Percentiles rank a stretch among this genome's conserved stretches.
Conservation (phyloP, 2,329 filamentous ascomycete species). For the Coleophoma crateriformis region DNA sequence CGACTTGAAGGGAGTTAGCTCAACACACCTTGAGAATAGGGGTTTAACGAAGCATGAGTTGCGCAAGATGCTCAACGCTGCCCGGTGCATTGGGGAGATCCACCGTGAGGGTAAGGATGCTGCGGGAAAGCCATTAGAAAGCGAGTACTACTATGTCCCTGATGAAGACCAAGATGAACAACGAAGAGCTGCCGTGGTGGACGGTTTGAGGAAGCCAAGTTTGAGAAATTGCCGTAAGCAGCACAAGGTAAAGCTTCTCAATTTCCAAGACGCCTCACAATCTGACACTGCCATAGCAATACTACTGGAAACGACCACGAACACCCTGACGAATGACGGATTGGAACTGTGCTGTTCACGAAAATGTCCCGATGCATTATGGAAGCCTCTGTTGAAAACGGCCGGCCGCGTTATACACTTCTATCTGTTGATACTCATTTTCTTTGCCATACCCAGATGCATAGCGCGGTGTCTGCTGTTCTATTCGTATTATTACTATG, state of each 20-base stretch:
- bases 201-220: slow-evolving; percentile 82
- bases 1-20: slow-evolving; percentile 42
- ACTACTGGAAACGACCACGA: slow-evolving; percentile 61
- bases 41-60: slow-evolving; percentile 57
- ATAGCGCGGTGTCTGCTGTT: slow-evolving; percentile 20
- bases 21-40: slow-evolving; percentile 28
- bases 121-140: slow-evolving; percentile 87
- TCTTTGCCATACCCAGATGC: slow-evolving; percentile 16
- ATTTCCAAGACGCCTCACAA: background rate
- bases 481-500: slow-evolving; percentile 1
- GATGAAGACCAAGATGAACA: slow-evolving; percentile 78
- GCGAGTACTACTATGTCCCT: slow-evolving; percentile 94
- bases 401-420: slow-evolving; percentile 8
- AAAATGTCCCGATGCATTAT: background rate
- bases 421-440: slow-evolving; percentile 6
- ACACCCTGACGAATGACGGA: slow-evolving; percentile 42
- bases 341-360: background rate
- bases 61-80: slow-evolving; percentile 65
- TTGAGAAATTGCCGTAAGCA: slow-evolving; percentile 87
- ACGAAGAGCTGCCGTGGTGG: slow-evolving; percentile 75
- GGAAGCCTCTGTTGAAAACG: slow-evolving; percentile 9
- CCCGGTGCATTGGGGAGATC: slow-evolving; percentile 82
- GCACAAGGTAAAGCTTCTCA: slow-evolving; percentile 71
- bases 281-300: slow-evolving; percentile 45
- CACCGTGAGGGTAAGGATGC: slow-evolving; percentile 90